phyloP scores from a whole-genome alignment of 352 stramenopile species.

The Pseudoperonospora humuli region DNA sequence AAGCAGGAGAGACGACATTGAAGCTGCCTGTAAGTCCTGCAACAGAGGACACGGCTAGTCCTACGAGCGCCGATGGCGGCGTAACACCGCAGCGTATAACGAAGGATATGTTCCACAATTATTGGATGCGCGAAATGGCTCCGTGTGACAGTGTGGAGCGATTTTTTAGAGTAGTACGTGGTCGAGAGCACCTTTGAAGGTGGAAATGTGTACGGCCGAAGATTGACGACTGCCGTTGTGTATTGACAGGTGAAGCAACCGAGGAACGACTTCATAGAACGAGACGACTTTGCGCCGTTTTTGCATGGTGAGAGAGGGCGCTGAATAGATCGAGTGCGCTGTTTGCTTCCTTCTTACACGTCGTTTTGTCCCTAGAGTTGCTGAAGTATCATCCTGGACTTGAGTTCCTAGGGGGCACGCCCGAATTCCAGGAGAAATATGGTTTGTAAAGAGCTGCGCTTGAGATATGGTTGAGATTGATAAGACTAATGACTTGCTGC shows the following conservation, averaged over 20 bases:
- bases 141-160: constrained; percentile 93
- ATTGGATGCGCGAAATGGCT: constrained; percentile 93
- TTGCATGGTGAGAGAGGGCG: constrained; percentile 76
- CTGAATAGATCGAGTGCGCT: not conserved
- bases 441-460: constrained; percentile 27
- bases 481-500: constrained; percentile 1
- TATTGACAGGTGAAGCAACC: constrained; percentile 87
- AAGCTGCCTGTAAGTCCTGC: constrained; percentile 15
- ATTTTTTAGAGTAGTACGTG: constrained; percentile 93
- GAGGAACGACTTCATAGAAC: constrained; percentile 82
- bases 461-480: not conserved
- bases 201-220: not conserved
- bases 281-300: constrained; percentile 97
- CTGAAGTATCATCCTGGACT: constrained; percentile 89
- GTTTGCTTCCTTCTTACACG: constrained; percentile 6
- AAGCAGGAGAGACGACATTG: constrained; percentile 14
- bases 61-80: constrained; percentile 20
- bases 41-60: constrained; percentile 9
- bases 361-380: constrained; percentile 51
- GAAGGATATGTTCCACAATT: constrained; percentile 88
- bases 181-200: not conserved
- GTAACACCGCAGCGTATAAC: constrained; percentile 45
- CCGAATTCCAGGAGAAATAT: constrained; percentile 99
- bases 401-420: constrained; percentile 94
- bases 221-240: constrained; percentile 7